phyloP scores from a whole-genome alignment of 129 eudicot species.

The Artemisia annua region DNA sequence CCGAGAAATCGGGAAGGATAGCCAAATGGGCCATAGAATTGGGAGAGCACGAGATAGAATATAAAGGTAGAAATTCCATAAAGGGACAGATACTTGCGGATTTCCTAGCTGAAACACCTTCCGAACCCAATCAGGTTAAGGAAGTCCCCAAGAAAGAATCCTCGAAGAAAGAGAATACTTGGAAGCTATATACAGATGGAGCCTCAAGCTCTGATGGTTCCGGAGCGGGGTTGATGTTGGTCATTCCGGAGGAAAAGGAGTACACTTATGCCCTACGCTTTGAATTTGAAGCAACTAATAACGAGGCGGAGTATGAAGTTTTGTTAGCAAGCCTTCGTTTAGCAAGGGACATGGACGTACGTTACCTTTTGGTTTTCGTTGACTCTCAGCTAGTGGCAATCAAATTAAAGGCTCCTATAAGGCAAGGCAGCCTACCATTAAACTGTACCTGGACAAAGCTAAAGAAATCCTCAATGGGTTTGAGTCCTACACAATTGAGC shows the following conservation, averaged over 20 bases:
- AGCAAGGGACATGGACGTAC: not conserved
- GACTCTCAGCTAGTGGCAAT: not conserved
- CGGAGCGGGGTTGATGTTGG: not conserved
- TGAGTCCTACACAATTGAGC: not conserved
- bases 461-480: not conserved
- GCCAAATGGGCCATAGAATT: no score
- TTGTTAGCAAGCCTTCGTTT: not conserved
- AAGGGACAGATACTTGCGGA: not conserved
- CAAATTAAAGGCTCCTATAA: not conserved
- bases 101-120: not conserved
- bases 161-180: not conserved
- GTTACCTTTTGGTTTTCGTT: rapidly evolving
- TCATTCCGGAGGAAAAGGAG: no score
- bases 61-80: no score
- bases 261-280: not conserved
- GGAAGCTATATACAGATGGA: no score
- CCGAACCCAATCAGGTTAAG: not conserved
- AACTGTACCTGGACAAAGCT: not conserved
- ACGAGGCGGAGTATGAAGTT: not conserved
- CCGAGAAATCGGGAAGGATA: no score
- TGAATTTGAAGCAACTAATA: not conserved
- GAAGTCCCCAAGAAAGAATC: not conserved
- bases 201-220: not conserved
- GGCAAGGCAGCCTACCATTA: not conserved
- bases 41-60: no score